These are phyloP conservation scores for Ambrosia trifida DNA, from an alignment of 129 eudicot species.

Conservation along the genomic window DNA sequence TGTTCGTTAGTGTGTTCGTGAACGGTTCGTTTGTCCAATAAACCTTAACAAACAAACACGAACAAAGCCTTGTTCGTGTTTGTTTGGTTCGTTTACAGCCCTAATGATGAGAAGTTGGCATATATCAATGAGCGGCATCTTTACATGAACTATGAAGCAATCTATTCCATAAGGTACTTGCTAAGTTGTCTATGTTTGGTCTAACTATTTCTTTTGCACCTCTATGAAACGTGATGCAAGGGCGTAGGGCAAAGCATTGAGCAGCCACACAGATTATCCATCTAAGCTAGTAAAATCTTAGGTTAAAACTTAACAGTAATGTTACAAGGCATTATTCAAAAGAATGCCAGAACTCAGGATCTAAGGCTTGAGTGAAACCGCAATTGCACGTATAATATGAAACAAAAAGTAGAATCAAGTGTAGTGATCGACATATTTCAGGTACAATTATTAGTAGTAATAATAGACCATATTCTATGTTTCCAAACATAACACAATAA, in stretches of 20 bases:
- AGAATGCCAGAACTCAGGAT: not conserved
- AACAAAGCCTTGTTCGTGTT: too few species aligned
- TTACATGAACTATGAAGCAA: not conserved
- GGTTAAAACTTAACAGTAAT: not conserved
- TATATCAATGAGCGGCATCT: slow-evolving; percentile 24
- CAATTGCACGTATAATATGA: not conserved
- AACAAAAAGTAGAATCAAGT: slow-evolving; percentile 12
- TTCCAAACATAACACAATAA: slow-evolving; percentile 33
- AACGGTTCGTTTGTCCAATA: too few species aligned
- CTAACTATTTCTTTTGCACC: not conserved
- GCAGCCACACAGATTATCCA: not conserved
- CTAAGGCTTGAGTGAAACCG: not conserved
- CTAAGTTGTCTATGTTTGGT: not conserved
- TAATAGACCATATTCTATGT: slow-evolving; percentile 21
- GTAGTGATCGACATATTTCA: slow-evolving; percentile 26
- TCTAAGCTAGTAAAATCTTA: not conserved
- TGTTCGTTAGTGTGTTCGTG: too few species aligned
- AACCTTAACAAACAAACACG: too few species aligned
- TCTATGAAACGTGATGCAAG: not conserved
- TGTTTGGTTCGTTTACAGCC: too few species aligned
- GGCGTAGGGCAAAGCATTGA: not conserved
- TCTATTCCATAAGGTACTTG: slow-evolving; percentile 7
- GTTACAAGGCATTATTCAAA: not conserved
- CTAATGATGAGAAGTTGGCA: slow-evolving; percentile 23
- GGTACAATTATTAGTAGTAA: slow-evolving; percentile 43